Conservation (phyloP, 2,329 filamentous ascomycete species). For the Alternaria rosae region DNA sequence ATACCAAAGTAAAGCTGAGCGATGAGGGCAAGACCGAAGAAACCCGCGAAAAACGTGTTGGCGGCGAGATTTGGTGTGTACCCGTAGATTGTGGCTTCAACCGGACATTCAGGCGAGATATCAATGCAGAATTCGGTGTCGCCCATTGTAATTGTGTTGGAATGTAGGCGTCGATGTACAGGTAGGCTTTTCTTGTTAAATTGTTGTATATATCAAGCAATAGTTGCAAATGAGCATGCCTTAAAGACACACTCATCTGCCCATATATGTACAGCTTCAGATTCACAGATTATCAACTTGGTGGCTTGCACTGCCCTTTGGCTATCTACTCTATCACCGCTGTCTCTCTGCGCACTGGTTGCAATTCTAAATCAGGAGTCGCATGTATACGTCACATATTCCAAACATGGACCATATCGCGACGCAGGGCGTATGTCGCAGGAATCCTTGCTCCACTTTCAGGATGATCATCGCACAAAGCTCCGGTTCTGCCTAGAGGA, state of each 20-base stretch:
- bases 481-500: not conserved
- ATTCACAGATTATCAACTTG: not conserved
- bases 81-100: slow-evolving; percentile 58
- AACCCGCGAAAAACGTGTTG: slow-evolving; percentile 59
- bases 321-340: not conserved
- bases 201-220: not conserved
- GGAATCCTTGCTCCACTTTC: not conserved
- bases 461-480: not conserved
- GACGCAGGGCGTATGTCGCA: not conserved
- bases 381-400: not conserved
- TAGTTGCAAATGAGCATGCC: not conserved
- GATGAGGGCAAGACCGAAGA: slow-evolving; percentile 59
- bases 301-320: not conserved
- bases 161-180: not conserved
- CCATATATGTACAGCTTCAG: not conserved
- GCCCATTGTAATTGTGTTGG: not conserved
- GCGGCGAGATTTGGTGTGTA: slow-evolving; percentile 60
- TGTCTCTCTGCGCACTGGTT: not conserved
- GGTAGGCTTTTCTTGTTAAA: not conserved
- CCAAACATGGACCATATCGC: not conserved
- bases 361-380: not conserved
- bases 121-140: not conserved
- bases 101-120: slow-evolving; percentile 40
- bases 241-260: not conserved
- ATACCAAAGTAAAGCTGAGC: slow-evolving; percentile 59